Conservation (phyloP, 192 early-diverging fungal species). For the Backusella morwellensis region DNA sequence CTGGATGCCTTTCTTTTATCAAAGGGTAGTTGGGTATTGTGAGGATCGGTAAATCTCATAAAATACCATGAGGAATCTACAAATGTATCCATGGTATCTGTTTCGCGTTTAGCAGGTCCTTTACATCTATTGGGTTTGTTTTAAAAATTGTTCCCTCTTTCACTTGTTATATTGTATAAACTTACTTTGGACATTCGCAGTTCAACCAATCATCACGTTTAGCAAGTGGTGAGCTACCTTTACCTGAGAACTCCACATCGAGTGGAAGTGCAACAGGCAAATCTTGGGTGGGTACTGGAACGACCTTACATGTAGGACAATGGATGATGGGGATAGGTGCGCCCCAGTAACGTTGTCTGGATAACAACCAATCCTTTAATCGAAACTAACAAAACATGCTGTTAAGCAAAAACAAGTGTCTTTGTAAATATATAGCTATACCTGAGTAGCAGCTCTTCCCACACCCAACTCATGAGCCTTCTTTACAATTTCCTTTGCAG, state of each 20-base stretch:
- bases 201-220: slow-evolving; percentile 64
- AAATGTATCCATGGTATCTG: slow-evolving; percentile 98
- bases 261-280: slow-evolving; percentile 75
- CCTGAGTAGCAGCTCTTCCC: slow-evolving; percentile 41
- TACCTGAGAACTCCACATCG: slow-evolving; percentile 55
- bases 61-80: slow-evolving; percentile 98
- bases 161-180: not conserved
- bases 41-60: slow-evolving; percentile 78
- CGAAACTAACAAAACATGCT: slow-evolving; percentile 53
- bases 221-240: slow-evolving; percentile 70
- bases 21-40: slow-evolving; percentile 61
- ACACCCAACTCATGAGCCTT: slow-evolving; percentile 46
- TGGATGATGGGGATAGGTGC: slow-evolving; percentile 95
- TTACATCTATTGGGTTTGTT: slow-evolving; percentile 50
- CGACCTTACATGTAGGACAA: slow-evolving; percentile 74
- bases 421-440: slow-evolving; percentile 1
- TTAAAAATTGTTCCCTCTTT: slow-evolving; percentile 23
- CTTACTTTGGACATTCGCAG: slow-evolving; percentile 75
- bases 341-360: slow-evolving; percentile 95
- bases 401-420: not conserved
- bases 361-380: slow-evolving; percentile 94
- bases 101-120: slow-evolving; percentile 72
- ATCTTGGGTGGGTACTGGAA: slow-evolving; percentile 80
- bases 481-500: slow-evolving; percentile 48
- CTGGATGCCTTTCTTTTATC: slow-evolving; percentile 46